Evolutionary conservation across 129 eudicot genomes (phyloP), one percentile per base, ranked within the genome.

Genomic region (Dittrichia graveolens): DNA sequence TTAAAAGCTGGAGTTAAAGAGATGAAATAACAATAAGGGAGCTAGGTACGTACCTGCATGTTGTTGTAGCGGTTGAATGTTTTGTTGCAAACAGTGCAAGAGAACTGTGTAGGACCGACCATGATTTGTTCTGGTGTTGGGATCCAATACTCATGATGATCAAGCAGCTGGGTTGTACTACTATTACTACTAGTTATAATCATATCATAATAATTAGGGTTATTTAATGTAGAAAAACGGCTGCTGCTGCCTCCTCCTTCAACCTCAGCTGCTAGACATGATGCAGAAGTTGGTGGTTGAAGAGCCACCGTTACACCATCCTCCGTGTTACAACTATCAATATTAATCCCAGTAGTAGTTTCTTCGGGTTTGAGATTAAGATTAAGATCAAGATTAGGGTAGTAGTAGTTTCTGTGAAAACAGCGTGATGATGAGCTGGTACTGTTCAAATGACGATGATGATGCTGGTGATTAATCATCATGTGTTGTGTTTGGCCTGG

Each of bases 31-130:
- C 1, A 24, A 24, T 24, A 24, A 24, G 31, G 31, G 0, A 24
- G 46, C 55, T 14, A 13, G 58, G 59, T 45, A 68, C 50, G 7
- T 55, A 83, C 97, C 96, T 91, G 97, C 96, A 91, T 91, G 82
- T 88, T 88, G 84, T 88, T 88, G 84, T 80, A 85, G 61, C 95
- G 82, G 78, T 82, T 85, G 84, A 88, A 91, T 54, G 90, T 85
- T 65, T 88, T 91, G 75, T 66, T 71, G 82, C 97, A 91, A 47
- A 91, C 96, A 39, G 91, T 73, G 85, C 97, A 91, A 78, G 96
- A 83, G 66, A 86, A 91, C 41, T 91, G 97, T 38, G 97, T 88
- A 8, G 97, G 95, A 18, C 97, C 97, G 35, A 91, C 90, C 56
- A 91, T 83, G 81, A 91, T 88, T 65, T 91, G 97, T 34, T 87